Base-by-base conservation (phyloP, 441 rosid species). In the Sinapis alba region DNA sequence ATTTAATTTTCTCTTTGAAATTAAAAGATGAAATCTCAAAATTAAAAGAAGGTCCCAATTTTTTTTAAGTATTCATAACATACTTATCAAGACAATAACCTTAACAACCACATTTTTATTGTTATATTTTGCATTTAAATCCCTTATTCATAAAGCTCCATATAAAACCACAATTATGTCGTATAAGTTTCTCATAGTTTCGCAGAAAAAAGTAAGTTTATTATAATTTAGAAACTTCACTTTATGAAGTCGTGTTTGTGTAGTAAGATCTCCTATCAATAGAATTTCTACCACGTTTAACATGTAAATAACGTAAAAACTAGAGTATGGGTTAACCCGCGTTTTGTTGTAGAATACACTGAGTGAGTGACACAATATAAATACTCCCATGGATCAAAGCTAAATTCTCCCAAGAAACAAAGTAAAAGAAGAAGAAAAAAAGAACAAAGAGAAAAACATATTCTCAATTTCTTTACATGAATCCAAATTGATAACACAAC, bases 361-460 rank as follows among this genome's bases (percentile, higher is more conserved):
- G 13, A 43, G 7, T 58, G 13, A 43, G 7, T 26, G 30, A 34
- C 43, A 51, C 7, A 15, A 1, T 75, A 75, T 75, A 75, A 32
- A 75, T 60, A 68, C 63, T 51, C 62, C 12, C 63, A 36, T 8
- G 6, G 9, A 59, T 9, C 53, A 74, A 74, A 68, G 30, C 78
- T 75, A 75, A 23, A 1, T 51, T 50, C 57, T 61, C 62, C 66
- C 61, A 74, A 74, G 72, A 30, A 74, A 50, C 69, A 68, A 75
- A 67, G 73, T 43, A 67, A 67, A 74, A 43, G 59, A 28, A 43
- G 59, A 28, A 62, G n/a, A 16, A 61, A n/a, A 15, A 47, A 41
- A 66, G 26, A 58, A 58, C 51, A 68, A 75, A 75, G 47, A 30
- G 36, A 68, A 68, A 75, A 53, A 62, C 58, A 75, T 10, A 34